These are phyloP conservation scores for Ogataea nonfermentans DNA, from an alignment of 805 yeast species.

Conservation along the genomic window DNA sequence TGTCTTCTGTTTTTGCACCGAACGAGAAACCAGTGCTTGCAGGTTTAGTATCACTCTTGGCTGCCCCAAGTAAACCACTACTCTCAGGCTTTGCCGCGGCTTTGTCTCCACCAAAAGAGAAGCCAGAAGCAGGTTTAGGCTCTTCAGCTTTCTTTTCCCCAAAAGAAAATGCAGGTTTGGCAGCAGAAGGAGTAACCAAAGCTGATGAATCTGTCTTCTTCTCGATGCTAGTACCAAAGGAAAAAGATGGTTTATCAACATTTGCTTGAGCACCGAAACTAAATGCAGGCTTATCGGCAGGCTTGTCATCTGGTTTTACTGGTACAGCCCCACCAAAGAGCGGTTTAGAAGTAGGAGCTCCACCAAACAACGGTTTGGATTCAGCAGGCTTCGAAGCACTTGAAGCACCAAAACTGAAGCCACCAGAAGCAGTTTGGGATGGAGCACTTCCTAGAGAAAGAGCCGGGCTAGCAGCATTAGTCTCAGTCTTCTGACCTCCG, in stretches of 20 bases:
- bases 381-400: background rate
- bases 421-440: constrained; percentile 11
- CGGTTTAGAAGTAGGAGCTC: background rate
- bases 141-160: constrained; percentile 16
- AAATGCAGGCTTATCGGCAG: constrained; percentile 9
- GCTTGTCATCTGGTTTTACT: constrained; percentile 1
- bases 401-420: constrained; percentile 14
- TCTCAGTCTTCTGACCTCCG: constrained; percentile 19
- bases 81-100: constrained; percentile 5
- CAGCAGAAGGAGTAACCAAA: background rate
- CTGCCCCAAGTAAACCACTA: background rate
- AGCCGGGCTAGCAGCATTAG: constrained; percentile 13
- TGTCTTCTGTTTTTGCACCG: constrained; percentile 13
- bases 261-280: constrained; percentile 3
- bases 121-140: constrained; percentile 13
- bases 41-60: constrained; percentile 14
- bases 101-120: constrained; percentile 12
- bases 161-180: constrained; percentile 8
- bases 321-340: background rate
- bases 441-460: constrained; percentile 13
- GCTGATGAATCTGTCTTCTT: background rate
- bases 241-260: constrained; percentile 2
- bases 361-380: background rate
- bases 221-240: constrained; percentile 4
- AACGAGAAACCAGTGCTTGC: constrained; percentile 11